Conservation (phyloP, 495 filamentous ascomycete species). For the Penicillium pancosmium region DNA sequence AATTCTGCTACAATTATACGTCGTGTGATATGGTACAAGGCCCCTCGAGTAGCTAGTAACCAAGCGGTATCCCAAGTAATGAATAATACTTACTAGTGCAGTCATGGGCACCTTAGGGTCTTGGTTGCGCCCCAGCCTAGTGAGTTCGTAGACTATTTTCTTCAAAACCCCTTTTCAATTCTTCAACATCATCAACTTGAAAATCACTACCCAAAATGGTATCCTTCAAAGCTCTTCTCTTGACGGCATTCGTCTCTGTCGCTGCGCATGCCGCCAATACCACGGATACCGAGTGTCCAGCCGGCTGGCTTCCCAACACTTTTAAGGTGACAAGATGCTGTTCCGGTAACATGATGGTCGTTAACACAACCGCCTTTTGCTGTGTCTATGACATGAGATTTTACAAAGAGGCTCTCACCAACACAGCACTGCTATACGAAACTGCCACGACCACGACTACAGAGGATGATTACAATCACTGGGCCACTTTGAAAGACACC, state of each 20-base stretch:
- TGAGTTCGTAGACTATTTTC: not conserved
- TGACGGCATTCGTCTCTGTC: slow-evolving; percentile 6
- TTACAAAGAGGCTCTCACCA: not conserved
- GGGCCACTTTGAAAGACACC: not conserved
- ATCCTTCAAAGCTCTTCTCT: slow-evolving; percentile 9
- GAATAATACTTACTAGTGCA: not conserved
- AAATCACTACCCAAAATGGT: slow-evolving; percentile 13
- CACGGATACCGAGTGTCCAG: slow-evolving; percentile 8
- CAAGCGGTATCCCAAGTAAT: not conserved
- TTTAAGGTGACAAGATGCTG: slow-evolving; percentile 14
- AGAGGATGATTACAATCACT: not conserved
- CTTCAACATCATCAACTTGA: not conserved
- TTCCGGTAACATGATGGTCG: slow-evolving; percentile 16
- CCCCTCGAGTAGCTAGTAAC: not conserved
- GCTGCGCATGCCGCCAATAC: not conserved
- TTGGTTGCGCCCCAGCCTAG: not conserved
- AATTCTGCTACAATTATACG: too few relatives aligned
- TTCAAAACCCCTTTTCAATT: not conserved
- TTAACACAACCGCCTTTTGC: slow-evolving; percentile 12
- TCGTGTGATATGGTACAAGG: not conserved
- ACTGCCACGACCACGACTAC: slow-evolving; percentile 11
- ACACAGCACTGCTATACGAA: not conserved
- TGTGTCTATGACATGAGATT: slow-evolving; percentile 18
- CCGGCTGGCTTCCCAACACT: slow-evolving; percentile 13
- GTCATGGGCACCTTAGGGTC: not conserved